phyloP scores from a whole-genome alignment of 345 rosid genomes.

The Eucalyptus guilfoylei region DNA sequence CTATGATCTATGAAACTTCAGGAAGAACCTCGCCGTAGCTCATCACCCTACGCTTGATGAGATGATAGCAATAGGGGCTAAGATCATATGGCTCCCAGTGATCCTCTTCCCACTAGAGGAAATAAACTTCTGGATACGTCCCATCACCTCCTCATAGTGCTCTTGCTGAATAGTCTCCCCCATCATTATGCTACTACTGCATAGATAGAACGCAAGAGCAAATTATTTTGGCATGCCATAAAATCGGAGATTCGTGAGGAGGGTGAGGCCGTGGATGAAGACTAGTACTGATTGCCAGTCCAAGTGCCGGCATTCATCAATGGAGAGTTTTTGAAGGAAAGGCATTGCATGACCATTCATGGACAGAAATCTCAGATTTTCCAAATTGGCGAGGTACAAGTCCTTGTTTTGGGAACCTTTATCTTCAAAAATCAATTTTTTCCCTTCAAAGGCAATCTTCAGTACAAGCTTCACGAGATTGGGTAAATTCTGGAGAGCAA shows the following conservation, averaged over 20 bases:
- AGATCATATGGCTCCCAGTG: not conserved
- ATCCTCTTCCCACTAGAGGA: not conserved
- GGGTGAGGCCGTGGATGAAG: not conserved
- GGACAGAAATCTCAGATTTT: not conserved
- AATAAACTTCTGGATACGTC: not conserved
- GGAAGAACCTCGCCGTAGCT: not conserved
- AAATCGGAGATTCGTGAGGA: not conserved
- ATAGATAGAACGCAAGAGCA: not conserved
- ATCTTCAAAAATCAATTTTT: not conserved
- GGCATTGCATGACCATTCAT: no score
- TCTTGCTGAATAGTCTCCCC: not conserved
- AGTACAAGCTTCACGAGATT: not conserved
- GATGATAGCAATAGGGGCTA: not conserved
- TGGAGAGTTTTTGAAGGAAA: no score
- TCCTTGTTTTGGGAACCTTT: not conserved
- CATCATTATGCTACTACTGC: not conserved
- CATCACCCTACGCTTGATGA: not conserved
- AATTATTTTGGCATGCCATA: accelerated
- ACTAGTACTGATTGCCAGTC: accelerated
- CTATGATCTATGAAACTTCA: not conserved
- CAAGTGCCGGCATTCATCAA: not conserved
- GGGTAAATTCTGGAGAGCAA: not conserved
- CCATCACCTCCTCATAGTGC: not conserved
- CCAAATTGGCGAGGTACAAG: not conserved
- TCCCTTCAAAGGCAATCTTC: not conserved